Percentiles rank a stretch among this genome's conserved stretches.
These are phyloP conservation scores for Mycosphaerella sp. DNA, from an alignment of 2,329 filamentous ascomycete genomes.

Conservation along the genomic window DNA sequence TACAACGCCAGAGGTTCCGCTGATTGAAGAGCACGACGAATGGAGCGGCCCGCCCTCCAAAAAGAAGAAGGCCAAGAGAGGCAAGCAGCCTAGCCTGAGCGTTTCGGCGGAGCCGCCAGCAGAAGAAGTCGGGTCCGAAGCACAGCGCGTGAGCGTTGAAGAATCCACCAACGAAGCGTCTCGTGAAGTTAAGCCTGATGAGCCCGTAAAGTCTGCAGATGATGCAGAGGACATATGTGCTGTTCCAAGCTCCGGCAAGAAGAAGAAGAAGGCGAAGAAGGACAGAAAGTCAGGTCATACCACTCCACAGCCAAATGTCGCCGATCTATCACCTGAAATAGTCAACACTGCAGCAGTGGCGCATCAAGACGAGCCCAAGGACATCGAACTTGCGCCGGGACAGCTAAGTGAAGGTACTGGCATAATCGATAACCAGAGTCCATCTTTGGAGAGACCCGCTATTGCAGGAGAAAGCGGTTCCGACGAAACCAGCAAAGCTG, in stretches of 20 bases:
- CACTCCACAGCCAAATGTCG: too few species aligned
- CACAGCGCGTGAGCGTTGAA: not conserved
- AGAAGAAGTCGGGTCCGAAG: not conserved
- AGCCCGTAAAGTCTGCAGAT: not conserved
- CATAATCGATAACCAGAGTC: too few species aligned
- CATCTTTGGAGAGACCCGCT: not conserved
- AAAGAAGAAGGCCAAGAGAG: constrained; percentile 38
- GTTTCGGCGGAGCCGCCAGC: constrained; percentile 22
- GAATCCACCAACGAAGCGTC: too few species aligned
- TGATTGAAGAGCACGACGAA: not conserved
- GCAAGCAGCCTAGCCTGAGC: constrained; percentile 29
- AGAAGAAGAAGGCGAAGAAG: not conserved
- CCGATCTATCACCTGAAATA: not conserved
- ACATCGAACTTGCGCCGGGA: not conserved
- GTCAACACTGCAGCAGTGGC: not conserved
- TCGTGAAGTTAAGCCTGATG: too few species aligned
- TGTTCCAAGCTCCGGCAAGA: constrained; percentile 4
- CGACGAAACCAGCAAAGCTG: not conserved
- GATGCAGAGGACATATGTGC: constrained; percentile 3
- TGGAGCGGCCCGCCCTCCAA: constrained; percentile 6
- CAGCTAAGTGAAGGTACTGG: not conserved
- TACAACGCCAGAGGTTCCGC: not conserved
- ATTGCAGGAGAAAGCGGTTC: not conserved
- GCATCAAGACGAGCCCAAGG: not conserved
- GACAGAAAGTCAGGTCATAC: not conserved